Percentiles rank a stretch among this genome's conserved stretches.
Conservation (phyloP, 83 land plant genomes). For the Picea mariana region DNA sequence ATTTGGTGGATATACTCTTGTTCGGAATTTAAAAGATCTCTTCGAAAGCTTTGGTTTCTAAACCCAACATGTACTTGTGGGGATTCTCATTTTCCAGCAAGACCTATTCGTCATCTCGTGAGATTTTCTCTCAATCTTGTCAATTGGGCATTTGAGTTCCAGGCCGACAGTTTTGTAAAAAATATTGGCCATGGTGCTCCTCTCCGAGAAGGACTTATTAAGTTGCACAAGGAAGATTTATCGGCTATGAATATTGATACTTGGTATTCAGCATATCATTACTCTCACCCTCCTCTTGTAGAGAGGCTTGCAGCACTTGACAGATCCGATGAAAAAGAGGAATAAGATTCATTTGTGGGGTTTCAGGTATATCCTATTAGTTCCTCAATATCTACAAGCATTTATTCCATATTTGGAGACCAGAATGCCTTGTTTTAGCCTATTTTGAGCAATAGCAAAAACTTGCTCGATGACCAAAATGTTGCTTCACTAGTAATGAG, state of each 20-base stretch:
- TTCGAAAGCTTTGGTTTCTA: too few species aligned
- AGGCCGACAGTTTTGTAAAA: conserved; percentile 98
- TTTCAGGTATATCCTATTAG: background rate
- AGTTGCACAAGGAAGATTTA: conserved; percentile 94
- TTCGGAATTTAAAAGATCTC: too few species aligned
- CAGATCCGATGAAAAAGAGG: conserved; percentile 53
- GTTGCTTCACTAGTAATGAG: background rate
- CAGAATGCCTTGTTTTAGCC: too few species aligned
- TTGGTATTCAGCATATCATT: conserved; percentile 99
- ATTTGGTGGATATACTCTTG: too few species aligned
- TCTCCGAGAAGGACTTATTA: conserved; percentile 77
- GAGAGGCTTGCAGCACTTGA: conserved; percentile 93
- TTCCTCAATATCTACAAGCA: background rate
- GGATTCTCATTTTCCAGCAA: too few species aligned
- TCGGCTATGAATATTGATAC: conserved; percentile 99
- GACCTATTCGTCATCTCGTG: too few species aligned
- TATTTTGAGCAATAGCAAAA: too few species aligned
- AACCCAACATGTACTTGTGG: background rate
- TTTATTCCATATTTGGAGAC: background rate
- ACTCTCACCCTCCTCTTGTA: conserved; percentile 89
- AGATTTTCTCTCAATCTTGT: conserved; percentile 79
- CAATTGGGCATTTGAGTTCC: too few species aligned
- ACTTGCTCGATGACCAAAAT: too few species aligned
- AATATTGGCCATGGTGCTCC: conserved; percentile 72
- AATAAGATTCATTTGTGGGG: conserved; percentile 9